Conservation (phyloP, 164 flowering plant species). For the Liquidambar formosana region DNA sequence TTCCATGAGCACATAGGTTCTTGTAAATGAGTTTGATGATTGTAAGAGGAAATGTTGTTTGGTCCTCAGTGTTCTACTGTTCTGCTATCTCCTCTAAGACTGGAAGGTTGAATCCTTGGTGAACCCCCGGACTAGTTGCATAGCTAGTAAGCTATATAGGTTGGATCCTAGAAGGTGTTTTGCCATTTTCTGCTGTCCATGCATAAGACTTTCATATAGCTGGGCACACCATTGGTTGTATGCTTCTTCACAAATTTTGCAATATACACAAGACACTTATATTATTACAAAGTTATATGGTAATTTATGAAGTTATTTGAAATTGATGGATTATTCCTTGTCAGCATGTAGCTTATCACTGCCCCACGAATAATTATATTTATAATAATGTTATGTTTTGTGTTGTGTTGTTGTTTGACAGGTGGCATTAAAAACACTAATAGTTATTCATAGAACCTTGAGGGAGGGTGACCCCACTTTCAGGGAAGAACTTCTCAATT, state of each 20-base stretch:
- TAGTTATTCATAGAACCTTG: conserved; percentile 84
- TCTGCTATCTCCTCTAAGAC: not conserved
- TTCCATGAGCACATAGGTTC: too few relatives aligned
- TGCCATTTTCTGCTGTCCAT: not conserved
- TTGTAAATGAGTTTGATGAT: too few relatives aligned
- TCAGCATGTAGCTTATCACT: not conserved
- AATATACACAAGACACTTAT: not conserved
- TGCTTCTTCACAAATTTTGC: too few relatives aligned
- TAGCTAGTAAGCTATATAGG: not conserved
- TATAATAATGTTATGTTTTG: not conserved
- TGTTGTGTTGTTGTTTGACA: conserved; percentile 30
- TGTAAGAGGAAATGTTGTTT: not conserved
- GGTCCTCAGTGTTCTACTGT: not conserved
- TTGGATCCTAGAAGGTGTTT: not conserved
- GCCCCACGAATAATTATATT: not conserved
- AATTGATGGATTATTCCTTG: not conserved
- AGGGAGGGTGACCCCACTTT: conserved; percentile 98
- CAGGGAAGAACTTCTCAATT: conserved; percentile 85
- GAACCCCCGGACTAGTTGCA: not conserved
- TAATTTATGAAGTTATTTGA: not conserved
- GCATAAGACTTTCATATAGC: not conserved
- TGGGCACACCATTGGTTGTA: too few relatives aligned
- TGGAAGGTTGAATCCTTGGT: not conserved
- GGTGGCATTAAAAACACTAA: conserved; percentile 92
- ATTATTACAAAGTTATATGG: not conserved